Percentiles rank a stretch among this genome's conserved stretches.
These are phyloP conservation scores for Rhinocladiella similis DNA, from an alignment of 2,329 filamentous ascomycete species.

Conservation along the genomic window DNA sequence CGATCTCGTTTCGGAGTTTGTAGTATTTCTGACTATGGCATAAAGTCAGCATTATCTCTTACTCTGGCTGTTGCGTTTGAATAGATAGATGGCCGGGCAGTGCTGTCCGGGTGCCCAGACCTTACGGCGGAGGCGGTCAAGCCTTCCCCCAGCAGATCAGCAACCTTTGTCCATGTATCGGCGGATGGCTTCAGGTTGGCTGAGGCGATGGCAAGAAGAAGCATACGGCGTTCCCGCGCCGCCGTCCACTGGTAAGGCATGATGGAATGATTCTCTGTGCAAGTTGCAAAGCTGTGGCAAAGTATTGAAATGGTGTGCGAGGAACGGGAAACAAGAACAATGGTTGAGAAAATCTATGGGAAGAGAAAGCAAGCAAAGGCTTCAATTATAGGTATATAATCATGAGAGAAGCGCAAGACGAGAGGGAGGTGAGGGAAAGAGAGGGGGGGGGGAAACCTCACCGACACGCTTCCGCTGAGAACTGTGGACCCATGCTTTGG, in stretches of 20 bases:
- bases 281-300: slow-evolving; percentile 1
- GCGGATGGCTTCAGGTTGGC: slow-evolving; percentile 22
- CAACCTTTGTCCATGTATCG: slow-evolving; percentile 29
- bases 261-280: not conserved
- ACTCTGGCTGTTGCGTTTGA: no score
- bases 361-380: slow-evolving; percentile 1
- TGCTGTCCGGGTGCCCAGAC: slow-evolving; percentile 5
- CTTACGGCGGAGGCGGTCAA: slow-evolving; percentile 27
- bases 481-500: slow-evolving; percentile 18
- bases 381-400: slow-evolving; percentile 5
- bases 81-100: no score
- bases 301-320: not conserved
- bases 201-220: slow-evolving; percentile 20
- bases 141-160: slow-evolving; percentile 23
- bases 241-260: slow-evolving; percentile 26
- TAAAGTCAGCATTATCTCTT: not conserved
- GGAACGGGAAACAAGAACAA: slow-evolving; percentile 1
- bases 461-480: slow-evolving; percentile 25
- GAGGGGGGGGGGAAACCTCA: slow-evolving; percentile 11
- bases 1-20: slow-evolving; percentile 26
- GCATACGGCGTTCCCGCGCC: slow-evolving; percentile 23
- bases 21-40: slow-evolving; percentile 29
- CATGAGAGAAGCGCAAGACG: not conserved
- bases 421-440: no score
- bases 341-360: not conserved